Conservation (phyloP, 1,139 yeast species). For the Hansenula lynferdii region DNA sequence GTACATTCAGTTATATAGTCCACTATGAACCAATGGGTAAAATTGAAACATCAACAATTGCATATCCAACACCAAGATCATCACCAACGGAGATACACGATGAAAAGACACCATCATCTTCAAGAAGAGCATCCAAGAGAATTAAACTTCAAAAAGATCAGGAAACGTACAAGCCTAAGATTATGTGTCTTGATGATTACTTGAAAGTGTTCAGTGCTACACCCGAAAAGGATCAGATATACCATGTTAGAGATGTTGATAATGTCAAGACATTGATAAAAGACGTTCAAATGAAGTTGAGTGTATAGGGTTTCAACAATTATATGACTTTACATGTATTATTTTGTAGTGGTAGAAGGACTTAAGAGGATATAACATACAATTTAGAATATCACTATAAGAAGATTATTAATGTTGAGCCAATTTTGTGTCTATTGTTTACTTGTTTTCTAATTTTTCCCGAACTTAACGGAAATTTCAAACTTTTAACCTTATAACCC, state of each 20-base stretch:
- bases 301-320: too few species aligned
- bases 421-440: too few species aligned
- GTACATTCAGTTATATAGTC: conserved; percentile 28
- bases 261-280: conserved; percentile 18
- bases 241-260: conserved; percentile 19
- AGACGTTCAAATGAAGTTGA: conserved; percentile 3
- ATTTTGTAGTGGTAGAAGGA: too few species aligned
- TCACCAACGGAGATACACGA: conserved; percentile 1
- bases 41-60: conserved; percentile 16
- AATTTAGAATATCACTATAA: too few species aligned
- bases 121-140: conserved; percentile 17
- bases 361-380: too few species aligned
- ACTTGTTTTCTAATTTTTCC: too few species aligned
- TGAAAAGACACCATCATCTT: too few species aligned
- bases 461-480: too few species aligned
- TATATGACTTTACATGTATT: too few species aligned
- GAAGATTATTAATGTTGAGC: too few species aligned
- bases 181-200: conserved; percentile 20
- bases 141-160: conserved; percentile 10
- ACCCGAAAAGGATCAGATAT: conserved; percentile 20
- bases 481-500: too few species aligned
- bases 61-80: conserved; percentile 14
- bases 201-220: conserved; percentile 9
- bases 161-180: conserved; percentile 7
- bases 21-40: conserved; percentile 8